These are phyloP conservation scores for Penicillium mononematosum DNA, from an alignment of 495 filamentous ascomycete species.

Conservation along the genomic window DNA sequence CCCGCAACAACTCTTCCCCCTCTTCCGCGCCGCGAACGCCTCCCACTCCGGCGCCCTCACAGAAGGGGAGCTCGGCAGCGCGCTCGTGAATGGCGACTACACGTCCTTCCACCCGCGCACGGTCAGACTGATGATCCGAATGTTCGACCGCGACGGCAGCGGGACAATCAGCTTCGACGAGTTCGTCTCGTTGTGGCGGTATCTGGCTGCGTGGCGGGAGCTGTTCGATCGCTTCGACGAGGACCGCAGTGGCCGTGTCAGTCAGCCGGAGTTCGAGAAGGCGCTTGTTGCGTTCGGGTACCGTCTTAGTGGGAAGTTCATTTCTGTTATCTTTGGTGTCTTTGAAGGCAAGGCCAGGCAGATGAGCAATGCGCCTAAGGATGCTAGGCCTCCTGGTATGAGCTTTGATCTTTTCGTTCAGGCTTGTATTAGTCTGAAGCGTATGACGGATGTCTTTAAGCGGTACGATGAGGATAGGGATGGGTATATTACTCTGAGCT, in stretches of 20 bases:
- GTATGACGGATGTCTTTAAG: constrained; percentile 99
- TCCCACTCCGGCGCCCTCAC: constrained; percentile 76
- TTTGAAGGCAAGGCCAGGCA: constrained; percentile 54
- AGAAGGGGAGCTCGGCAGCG: constrained; percentile 83
- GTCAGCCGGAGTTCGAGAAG: constrained; percentile 80
- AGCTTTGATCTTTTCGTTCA: constrained; percentile 98
- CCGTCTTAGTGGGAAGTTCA: constrained; percentile 77
- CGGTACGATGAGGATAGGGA: constrained; percentile 96
- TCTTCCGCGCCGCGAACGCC: constrained; percentile 92
- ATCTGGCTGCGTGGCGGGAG: constrained; percentile 87
- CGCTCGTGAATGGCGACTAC: constrained; percentile 95
- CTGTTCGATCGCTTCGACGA: constrained; percentile 95
- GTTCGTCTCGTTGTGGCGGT: constrained; percentile 91
- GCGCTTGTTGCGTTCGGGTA: constrained; percentile 95
- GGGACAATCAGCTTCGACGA: constrained; percentile 93
- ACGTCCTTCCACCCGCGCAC: constrained; percentile 94
- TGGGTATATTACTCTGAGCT: constrained; percentile 82
- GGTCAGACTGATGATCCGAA: constrained; percentile 96
- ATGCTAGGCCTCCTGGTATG: constrained; percentile 60
- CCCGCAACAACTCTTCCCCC: constrained; percentile 63
- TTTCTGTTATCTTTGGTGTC: constrained; percentile 73
- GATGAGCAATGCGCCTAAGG: constrained; percentile 26
- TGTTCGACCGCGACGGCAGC: constrained; percentile 88
- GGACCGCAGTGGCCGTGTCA: constrained; percentile 84
- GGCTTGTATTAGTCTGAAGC: constrained; percentile 90